Evolutionary conservation across 139 green algal species (phyloP).

Genomic region (Monoraphidium neglectum): DNA sequence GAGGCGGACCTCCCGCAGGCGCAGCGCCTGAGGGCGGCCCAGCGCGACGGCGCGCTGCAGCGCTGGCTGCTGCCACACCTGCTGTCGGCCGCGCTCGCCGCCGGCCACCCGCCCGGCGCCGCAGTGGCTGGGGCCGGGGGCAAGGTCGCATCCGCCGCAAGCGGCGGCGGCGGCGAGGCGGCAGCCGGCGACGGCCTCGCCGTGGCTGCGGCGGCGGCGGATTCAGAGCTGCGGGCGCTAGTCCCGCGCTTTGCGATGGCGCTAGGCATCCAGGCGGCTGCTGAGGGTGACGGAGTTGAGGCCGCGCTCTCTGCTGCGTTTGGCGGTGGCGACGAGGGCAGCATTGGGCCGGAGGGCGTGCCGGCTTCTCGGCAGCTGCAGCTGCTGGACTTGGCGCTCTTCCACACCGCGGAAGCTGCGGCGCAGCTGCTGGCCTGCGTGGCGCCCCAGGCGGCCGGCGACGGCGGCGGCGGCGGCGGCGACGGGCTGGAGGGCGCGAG

Average conservation of each 20-base stretch:
- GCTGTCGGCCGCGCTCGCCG: constrained; percentile 32
- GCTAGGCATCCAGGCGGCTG: neutral
- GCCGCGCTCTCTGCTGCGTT: neutral
- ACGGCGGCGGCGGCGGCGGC: neutral
- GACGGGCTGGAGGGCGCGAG: neutral
- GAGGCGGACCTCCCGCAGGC: constrained; percentile 29
- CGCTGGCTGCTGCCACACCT: constrained; percentile 40
- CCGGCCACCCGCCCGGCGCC: neutral
- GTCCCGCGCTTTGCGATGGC: neutral
- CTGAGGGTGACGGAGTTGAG: neutral
- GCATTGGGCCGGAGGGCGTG: neutral
- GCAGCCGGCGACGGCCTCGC: too few relatives aligned
- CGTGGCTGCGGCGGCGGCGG: constrained; percentile 8
- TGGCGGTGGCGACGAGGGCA: neutral
- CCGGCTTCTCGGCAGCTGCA: neutral
- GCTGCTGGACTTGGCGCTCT: constrained; percentile 30
- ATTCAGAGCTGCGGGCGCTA: constrained; percentile 2
- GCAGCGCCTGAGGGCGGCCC: constrained; percentile 1
- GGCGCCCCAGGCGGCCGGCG: neutral
- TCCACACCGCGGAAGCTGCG: constrained; percentile 13
- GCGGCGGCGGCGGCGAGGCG: neutral
- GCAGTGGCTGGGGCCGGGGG: neutral
- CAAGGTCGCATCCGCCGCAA: neutral
- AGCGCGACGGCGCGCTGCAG: constrained; percentile 18
- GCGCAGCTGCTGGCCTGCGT: constrained; percentile 12